These are phyloP conservation scores for Lipomyces sp. DNA, from an alignment of 805 yeast genomes.

Conservation along the genomic window DNA sequence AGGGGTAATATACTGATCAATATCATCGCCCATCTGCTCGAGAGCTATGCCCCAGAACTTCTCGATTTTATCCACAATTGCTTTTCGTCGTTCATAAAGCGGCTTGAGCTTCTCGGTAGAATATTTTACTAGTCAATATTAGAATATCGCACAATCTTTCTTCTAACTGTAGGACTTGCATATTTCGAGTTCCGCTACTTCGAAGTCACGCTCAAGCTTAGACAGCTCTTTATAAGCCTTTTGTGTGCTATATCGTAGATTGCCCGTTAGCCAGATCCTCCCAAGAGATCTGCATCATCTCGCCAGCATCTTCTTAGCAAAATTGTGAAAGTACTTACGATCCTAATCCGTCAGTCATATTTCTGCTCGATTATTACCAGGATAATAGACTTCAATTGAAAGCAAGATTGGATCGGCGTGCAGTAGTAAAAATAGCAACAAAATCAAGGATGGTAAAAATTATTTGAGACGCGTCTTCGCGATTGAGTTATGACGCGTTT, in stretches of 20 bases:
- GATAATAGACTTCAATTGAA: neutral
- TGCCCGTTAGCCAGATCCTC: neutral
- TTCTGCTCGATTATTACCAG: neutral
- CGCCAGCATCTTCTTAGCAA: neutral
- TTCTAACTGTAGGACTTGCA: slow-evolving; percentile 12
- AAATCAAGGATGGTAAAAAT: neutral
- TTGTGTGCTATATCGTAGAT: neutral
- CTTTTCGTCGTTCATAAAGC: slow-evolving; percentile 63
- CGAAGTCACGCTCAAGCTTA: slow-evolving; percentile 38
- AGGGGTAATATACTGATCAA: slow-evolving; percentile 75
- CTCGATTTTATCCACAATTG: slow-evolving; percentile 59
- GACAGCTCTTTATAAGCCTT: slow-evolving; percentile 38
- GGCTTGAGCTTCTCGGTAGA: slow-evolving; percentile 53
- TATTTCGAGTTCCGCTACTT: slow-evolving; percentile 5
- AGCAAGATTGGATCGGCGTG: neutral
- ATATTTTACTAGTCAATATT: slow-evolving; percentile 26
- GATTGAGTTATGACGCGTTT: neutral
- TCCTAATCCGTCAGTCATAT: neutral
- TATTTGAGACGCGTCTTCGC: neutral
- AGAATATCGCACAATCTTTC: neutral
- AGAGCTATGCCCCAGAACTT: slow-evolving; percentile 87
- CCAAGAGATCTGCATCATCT: too few species aligned
- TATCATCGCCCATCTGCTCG: slow-evolving; percentile 76
- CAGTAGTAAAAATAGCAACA: neutral
- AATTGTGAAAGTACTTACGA: neutral